phyloP scores from a whole-genome alignment of 805 yeast species.

The Lachancea lanzarotensis region DNA sequence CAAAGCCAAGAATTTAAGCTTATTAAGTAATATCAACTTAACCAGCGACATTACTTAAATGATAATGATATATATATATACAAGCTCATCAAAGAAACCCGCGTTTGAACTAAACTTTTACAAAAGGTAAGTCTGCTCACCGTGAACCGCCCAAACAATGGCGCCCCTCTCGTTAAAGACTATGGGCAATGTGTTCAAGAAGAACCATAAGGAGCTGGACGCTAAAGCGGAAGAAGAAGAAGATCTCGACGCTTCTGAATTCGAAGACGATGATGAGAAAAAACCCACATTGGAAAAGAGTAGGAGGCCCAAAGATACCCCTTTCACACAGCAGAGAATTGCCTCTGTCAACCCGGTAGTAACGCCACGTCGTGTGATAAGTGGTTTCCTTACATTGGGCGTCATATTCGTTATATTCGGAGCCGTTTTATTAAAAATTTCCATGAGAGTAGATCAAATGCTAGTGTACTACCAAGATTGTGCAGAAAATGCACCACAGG shows the following conservation, averaged over 20 bases:
- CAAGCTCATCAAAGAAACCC: not conserved
- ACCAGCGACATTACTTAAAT: too few species aligned
- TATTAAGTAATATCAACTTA: too few species aligned
- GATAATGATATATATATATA: too few species aligned
- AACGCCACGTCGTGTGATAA: conserved; percentile 84
- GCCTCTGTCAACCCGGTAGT: conserved; percentile 69
- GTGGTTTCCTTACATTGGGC: conserved; percentile 66
- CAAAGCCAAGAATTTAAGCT: too few species aligned
- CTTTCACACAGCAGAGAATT: conserved; percentile 62
- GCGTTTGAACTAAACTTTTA: not conserved
- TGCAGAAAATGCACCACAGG: conserved; percentile 42
- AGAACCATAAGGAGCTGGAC: conserved; percentile 20
- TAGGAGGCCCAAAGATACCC: conserved; percentile 66
- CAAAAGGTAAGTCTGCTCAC: not conserved
- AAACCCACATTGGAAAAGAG: conserved; percentile 37
- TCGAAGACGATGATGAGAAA: conserved; percentile 37
- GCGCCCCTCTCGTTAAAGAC: conserved; percentile 26
- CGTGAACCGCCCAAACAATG: conserved; percentile 11
- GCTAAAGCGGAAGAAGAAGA: conserved; percentile 28
- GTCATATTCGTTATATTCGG: conserved; percentile 88
- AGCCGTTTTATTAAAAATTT: conserved; percentile 67
- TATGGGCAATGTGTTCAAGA: conserved; percentile 25
- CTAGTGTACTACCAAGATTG: conserved; percentile 74
- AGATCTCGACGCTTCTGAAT: conserved; percentile 32
- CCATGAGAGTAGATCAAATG: conserved; percentile 64